Conservation (phyloP, 805 yeast genomes). For the Ogataea kodamae region DNA sequence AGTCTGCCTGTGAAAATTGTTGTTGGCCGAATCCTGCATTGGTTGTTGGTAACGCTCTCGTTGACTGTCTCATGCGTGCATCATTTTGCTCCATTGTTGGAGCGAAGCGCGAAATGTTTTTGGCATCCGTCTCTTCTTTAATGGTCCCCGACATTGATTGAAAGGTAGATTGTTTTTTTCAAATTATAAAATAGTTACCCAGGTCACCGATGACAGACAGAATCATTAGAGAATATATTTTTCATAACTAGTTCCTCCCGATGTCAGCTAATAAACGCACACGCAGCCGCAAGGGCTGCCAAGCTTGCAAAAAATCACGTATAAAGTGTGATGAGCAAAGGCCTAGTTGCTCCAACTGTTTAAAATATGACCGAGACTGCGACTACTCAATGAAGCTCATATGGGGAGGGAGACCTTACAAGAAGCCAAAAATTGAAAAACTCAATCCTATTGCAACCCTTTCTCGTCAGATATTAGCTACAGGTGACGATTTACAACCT, state of each 20-base stretch:
- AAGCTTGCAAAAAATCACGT: slow-evolving; percentile 56
- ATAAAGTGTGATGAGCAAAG: slow-evolving; percentile 68
- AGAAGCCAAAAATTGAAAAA: slow-evolving; percentile 37
- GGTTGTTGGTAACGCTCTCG: slow-evolving; percentile 9
- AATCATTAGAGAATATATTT: neutral
- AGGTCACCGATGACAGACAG: slow-evolving; percentile 1
- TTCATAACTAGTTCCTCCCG: neutral
- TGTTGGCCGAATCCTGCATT: slow-evolving; percentile 12
- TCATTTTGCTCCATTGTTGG: slow-evolving; percentile 9
- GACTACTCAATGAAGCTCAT: slow-evolving; percentile 61
- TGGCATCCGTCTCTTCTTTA: slow-evolving; percentile 17
- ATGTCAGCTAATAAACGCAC: slow-evolving; percentile 26
- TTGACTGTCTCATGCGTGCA: slow-evolving; percentile 9
- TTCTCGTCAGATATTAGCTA: slow-evolving; percentile 16
- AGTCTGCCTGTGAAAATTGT: slow-evolving; percentile 72
- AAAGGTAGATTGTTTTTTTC: slow-evolving; percentile 7
- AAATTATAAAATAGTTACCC: slow-evolving; percentile 3
- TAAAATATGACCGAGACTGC: slow-evolving; percentile 44
- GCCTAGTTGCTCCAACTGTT: slow-evolving; percentile 60
- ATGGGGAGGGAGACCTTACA: slow-evolving; percentile 76
- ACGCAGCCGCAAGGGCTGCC: slow-evolving; percentile 59
- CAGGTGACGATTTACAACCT: too few relatives aligned
- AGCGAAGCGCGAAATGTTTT: slow-evolving; percentile 8
- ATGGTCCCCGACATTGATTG: slow-evolving; percentile 16
- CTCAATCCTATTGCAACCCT: slow-evolving; percentile 28